Evolutionary conservation across 2,329 filamentous ascomycete genomes (phyloP).

Genomic region (Camillea tinctor): DNA sequence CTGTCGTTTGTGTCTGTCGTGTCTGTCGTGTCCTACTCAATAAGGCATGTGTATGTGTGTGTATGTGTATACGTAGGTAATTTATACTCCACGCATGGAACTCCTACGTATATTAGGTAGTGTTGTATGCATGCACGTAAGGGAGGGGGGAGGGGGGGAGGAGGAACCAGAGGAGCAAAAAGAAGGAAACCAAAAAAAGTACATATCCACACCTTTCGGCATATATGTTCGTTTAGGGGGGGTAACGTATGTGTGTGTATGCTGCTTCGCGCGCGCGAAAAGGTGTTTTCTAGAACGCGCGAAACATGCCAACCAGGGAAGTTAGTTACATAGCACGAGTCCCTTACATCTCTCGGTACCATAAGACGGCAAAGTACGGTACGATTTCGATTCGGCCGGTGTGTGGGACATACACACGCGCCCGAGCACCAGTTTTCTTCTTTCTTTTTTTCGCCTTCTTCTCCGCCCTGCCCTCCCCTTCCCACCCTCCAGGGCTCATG

Average conservation of each 20-base stretch:
- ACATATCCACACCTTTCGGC: neutral
- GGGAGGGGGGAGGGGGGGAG: too few species aligned
- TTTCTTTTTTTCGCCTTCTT: neutral
- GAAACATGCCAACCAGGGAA: neutral
- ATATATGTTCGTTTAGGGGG: neutral
- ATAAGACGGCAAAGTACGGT: neutral
- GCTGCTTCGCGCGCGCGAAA: too few species aligned
- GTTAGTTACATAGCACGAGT: neutral
- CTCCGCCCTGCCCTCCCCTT: too few species aligned
- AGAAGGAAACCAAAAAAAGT: neutral
- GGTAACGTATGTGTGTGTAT: too few species aligned
- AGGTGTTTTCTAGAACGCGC: neutral
- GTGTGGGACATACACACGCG: neutral
- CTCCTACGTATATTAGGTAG: too few species aligned
- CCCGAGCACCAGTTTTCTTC: neutral
- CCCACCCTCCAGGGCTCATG: too few species aligned
- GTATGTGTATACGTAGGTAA: too few species aligned
- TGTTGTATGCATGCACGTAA: neutral
- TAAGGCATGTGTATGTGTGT: too few species aligned
- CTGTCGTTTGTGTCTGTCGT: too few species aligned
- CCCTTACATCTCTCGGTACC: neutral
- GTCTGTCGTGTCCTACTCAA: too few species aligned
- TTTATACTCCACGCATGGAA: too few species aligned
- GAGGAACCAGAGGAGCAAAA: too few species aligned
- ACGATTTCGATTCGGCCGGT: neutral